Evolutionary conservation across 352 stramenopile species (phyloP), one percentile per base, ranked within the genome.

Genomic region (Globisporangium polare): DNA sequence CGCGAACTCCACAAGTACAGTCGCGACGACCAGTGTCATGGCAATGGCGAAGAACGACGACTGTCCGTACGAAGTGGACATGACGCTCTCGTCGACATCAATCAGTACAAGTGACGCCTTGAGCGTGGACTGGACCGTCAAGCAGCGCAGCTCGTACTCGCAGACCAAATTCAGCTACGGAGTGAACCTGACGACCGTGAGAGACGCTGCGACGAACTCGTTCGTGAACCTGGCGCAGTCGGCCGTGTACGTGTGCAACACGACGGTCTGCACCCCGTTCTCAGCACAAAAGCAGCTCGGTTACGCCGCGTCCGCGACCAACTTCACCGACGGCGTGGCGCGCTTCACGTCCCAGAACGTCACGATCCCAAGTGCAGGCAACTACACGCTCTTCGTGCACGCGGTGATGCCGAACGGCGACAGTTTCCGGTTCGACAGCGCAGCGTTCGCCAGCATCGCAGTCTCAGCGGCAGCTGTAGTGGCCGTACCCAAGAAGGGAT

Each of bases 381-480:
- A 72, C 47, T 87, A 80, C 58, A 75, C 71, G 37, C 39, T 89
- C 20, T 67, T 88, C 45, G 76, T 67, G 5, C 69, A 80, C 55
- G 67, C 60, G 8, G 71, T 77, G 27, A 63, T 88, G 33, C 72
- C 76, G 10, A 86, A 79, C 47, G 73, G 74, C n/a, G 72, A 75
- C 33, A 67, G 51, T 9, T 51, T 70, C 9, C 76, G 76, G 2
- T 61, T 88, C 13, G 80, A 87, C 45, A 68, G 72, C 6, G 70
- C 72, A 2, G 68, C 74, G 22, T 77, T 80, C 60, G 66, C 69
- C n/a, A 62, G 49, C 4, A 58, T 87, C 24, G 62, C 58, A 0
- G 78, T 83, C 27, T 58, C 53, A 1, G 59, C 71, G 20, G 50
- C 61, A 1, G 65, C 37, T 8, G 58, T 57, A 18, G 17, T 52